These are phyloP conservation scores for Rosa lucieae DNA, from an alignment of 306 rosid genomes.

Conservation along the genomic window DNA sequence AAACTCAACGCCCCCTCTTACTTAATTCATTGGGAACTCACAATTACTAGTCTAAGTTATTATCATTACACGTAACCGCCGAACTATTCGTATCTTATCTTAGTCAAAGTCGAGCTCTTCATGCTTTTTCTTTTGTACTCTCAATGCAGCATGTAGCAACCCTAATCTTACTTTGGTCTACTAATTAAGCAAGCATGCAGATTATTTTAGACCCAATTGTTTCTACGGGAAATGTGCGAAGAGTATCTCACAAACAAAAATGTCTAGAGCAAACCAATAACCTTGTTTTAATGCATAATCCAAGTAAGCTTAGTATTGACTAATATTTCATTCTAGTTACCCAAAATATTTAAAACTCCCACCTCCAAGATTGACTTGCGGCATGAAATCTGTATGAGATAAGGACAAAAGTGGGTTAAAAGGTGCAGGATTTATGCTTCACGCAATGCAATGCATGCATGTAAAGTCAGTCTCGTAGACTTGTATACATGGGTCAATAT, in stretches of 20 bases:
- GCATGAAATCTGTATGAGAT: not conserved
- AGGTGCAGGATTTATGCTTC: not conserved
- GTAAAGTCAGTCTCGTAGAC: not conserved
- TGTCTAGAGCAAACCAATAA: not conserved
- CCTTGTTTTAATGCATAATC: conserved; percentile 16
- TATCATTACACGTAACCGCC: conserved; percentile 30
- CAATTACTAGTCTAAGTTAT: conserved; percentile 14
- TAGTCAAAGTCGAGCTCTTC: not conserved
- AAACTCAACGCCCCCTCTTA: conserved; percentile 35
- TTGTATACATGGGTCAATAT: not conserved
- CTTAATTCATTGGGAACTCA: conserved; percentile 12
- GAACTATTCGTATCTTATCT: not conserved
- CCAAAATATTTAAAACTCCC: not conserved
- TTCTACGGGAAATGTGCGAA: not conserved
- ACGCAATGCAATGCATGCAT: not conserved
- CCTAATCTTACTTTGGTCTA: not conserved
- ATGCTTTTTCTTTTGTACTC: not conserved
- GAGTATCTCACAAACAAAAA: conserved; percentile 6
- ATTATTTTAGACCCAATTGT: not conserved
- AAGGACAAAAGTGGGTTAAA: not conserved
- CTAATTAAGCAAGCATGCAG: not conserved
- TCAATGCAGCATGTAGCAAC: not conserved
- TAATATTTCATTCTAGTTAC: not conserved
- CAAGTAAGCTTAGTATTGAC: not conserved
- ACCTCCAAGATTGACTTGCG: not conserved